Evolutionary conservation across 2,329 filamentous ascomycete genomes (phyloP).

Genomic region (Talaromyces sp.): DNA sequence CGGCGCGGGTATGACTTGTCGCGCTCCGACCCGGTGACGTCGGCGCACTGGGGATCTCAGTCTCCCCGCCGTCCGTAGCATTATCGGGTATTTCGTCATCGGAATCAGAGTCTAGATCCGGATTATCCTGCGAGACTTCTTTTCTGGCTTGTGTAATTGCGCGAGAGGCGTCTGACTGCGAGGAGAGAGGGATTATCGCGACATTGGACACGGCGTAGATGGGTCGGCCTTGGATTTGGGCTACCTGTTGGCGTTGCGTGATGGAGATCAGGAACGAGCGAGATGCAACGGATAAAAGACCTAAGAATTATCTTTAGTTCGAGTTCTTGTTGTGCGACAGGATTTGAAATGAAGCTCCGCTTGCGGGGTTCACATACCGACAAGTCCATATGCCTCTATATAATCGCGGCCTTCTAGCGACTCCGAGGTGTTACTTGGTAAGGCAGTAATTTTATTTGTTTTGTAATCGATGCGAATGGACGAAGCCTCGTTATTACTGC

Average conservation of each 20-base stretch:
- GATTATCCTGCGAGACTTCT: slow-evolving; percentile 45
- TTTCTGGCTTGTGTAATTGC: slow-evolving; percentile 68
- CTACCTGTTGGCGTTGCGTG: slow-evolving; percentile 82
- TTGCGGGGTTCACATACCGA: slow-evolving; percentile 51
- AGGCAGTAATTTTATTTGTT: slow-evolving; percentile 55
- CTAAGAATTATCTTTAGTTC: slow-evolving; percentile 52
- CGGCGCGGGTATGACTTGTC: slow-evolving; percentile 30
- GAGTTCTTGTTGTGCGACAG: too few species aligned
- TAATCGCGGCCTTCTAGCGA: slow-evolving; percentile 32
- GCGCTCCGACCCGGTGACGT: slow-evolving; percentile 30
- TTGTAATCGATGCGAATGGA: slow-evolving; percentile 73
- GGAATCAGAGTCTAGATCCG: slow-evolving; percentile 17
- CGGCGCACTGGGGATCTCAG: slow-evolving; percentile 31
- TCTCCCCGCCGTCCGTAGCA: slow-evolving; percentile 30
- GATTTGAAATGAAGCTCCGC: too few species aligned
- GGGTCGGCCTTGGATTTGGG: slow-evolving; percentile 77
- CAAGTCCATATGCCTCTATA: slow-evolving; percentile 56
- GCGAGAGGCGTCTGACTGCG: slow-evolving; percentile 70
- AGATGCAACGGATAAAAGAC: slow-evolving; percentile 79
- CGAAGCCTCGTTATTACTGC: slow-evolving; percentile 55
- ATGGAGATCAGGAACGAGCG: slow-evolving; percentile 86
- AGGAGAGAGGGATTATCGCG: slow-evolving; percentile 83
- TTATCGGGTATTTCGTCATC: slow-evolving; percentile 32
- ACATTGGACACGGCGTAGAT: slow-evolving; percentile 89
- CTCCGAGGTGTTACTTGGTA: slow-evolving; percentile 39